These are phyloP conservation scores for Zopfia rhizophila DNA, from an alignment of 2,329 filamentous ascomycete species.

Conservation along the genomic window DNA sequence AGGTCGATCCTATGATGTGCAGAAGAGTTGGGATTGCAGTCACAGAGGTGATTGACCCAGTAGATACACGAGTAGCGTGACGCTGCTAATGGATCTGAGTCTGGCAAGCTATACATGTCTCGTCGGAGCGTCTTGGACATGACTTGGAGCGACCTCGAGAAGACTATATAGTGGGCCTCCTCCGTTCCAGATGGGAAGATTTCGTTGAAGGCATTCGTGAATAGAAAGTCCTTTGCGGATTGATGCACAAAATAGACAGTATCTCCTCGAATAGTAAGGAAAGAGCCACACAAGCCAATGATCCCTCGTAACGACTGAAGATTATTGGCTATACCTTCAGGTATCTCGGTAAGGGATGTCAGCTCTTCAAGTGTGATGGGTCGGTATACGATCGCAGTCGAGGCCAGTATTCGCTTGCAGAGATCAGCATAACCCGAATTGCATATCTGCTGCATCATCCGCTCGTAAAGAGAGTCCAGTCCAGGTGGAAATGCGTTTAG, in stretches of 20 bases:
- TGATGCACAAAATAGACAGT: constrained; percentile 54
- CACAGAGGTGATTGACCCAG: too few species aligned
- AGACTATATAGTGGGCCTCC: too few species aligned
- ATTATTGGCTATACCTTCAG: constrained; percentile 16
- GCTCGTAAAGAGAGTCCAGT: constrained; percentile 50
- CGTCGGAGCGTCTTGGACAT: too few species aligned
- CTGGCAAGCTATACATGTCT: too few species aligned
- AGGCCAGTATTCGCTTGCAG: constrained; percentile 50
- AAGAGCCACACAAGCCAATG: constrained; percentile 48
- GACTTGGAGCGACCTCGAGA: too few species aligned
- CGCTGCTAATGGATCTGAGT: constrained; percentile 31
- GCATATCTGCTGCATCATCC: constrained; percentile 51
- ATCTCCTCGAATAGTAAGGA: constrained; percentile 49
- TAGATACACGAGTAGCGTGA: too few species aligned
- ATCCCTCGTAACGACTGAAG: constrained; percentile 45
- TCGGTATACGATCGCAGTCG: constrained; percentile 42
- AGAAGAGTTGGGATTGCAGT: too few species aligned
- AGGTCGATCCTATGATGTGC: background rate
- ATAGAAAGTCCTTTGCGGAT: constrained; percentile 59
- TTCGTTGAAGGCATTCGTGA: constrained; percentile 17
- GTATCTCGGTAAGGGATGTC: constrained; percentile 25
- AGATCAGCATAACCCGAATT: constrained; percentile 34
- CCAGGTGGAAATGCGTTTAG: constrained; percentile 46
- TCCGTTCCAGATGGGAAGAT: constrained; percentile 41
- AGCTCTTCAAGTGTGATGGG: constrained; percentile 53